Percentiles rank a stretch among this genome's conserved stretches.
Conservation (phyloP, 108 stramenopile species). For the Aureococcus anophagefferens region DNA sequence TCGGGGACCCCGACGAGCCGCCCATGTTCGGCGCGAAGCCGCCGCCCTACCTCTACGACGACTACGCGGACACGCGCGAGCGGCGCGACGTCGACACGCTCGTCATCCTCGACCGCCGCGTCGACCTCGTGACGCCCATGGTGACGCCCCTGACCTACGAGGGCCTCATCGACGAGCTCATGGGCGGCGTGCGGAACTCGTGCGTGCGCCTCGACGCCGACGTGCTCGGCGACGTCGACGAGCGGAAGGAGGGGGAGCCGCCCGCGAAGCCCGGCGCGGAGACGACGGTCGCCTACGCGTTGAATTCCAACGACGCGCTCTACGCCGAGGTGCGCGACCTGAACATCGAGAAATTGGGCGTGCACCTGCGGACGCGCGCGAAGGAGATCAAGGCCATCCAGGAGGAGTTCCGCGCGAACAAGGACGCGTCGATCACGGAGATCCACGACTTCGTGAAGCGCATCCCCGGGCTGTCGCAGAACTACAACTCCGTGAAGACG, state of each 20-base stretch:
- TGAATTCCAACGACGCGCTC: slow-evolving; percentile 78
- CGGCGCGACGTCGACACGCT: slow-evolving; percentile 54
- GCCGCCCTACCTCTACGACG: not conserved
- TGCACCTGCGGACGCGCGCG: slow-evolving; percentile 84
- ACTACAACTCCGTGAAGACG: slow-evolving; percentile 68
- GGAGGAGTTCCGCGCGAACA: slow-evolving; percentile 72
- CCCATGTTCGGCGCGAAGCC: not conserved
- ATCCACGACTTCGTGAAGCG: slow-evolving; percentile 95
- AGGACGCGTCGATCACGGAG: slow-evolving; percentile 77
- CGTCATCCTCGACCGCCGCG: slow-evolving; percentile 73
- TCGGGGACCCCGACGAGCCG: not conserved
- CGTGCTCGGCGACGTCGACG: slow-evolving; percentile 39
- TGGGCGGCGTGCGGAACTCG: slow-evolving; percentile 61
- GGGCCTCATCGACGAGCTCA: slow-evolving; percentile 79
- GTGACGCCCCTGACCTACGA: slow-evolving; percentile 91
- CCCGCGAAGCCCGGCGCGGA: too few relatives aligned
- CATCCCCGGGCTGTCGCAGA: slow-evolving; percentile 67
- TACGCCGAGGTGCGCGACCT: slow-evolving; percentile 84
- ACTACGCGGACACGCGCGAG: not conserved
- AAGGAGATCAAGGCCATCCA: slow-evolving; percentile 75
- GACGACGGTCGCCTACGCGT: slow-evolving; percentile 40
- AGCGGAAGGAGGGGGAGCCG: not conserved
- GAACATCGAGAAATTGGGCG: slow-evolving; percentile 84
- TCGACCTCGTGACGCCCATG: slow-evolving; percentile 85
- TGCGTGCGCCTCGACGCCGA: slow-evolving; percentile 15